These are phyloP conservation scores for Dillenia turbinata DNA, from an alignment of 164 flowering plant species.

Conservation along the genomic window DNA sequence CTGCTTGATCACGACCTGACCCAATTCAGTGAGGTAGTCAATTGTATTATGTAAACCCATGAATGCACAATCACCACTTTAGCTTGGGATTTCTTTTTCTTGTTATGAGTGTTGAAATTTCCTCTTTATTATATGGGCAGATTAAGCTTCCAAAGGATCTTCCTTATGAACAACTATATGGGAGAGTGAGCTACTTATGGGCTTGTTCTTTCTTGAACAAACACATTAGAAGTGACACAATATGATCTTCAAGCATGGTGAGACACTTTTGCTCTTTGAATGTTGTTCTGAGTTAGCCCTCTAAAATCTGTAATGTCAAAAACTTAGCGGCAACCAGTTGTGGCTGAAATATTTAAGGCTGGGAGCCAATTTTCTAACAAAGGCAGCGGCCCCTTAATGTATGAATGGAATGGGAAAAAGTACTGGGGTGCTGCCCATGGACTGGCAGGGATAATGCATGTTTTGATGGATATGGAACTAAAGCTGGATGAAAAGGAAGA, in stretches of 20 bases:
- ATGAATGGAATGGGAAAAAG: constrained; percentile 58
- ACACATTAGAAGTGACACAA: constrained; percentile 36
- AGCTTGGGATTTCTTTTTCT: background rate
- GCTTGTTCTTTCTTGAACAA: constrained; percentile 48
- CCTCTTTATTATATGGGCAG: constrained; percentile 15
- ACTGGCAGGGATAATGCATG: constrained; percentile 77
- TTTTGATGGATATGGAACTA: constrained; percentile 64
- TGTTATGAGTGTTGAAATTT: background rate
- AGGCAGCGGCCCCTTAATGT: constrained; percentile 53
- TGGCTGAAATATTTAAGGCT: constrained; percentile 34
- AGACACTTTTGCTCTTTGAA: constrained; percentile 4
- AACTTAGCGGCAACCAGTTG: constrained; percentile 30
- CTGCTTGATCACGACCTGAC: constrained; percentile 38
- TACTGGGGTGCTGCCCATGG: constrained; percentile 90
- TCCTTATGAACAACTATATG: constrained; percentile 54
- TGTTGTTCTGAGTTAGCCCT: background rate
- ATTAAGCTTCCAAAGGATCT: constrained; percentile 40
- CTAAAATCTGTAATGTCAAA: background rate
- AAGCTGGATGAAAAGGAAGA: constrained; percentile 58
- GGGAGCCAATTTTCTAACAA: constrained; percentile 35
- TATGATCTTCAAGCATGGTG: constrained; percentile 33
- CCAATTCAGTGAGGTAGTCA: constrained; percentile 53
- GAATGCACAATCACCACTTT: background rate
- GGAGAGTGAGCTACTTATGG: constrained; percentile 58
- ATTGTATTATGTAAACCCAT: background rate